phyloP scores from a whole-genome alignment of 83 land plant genomes.

The Picea abies region DNA sequence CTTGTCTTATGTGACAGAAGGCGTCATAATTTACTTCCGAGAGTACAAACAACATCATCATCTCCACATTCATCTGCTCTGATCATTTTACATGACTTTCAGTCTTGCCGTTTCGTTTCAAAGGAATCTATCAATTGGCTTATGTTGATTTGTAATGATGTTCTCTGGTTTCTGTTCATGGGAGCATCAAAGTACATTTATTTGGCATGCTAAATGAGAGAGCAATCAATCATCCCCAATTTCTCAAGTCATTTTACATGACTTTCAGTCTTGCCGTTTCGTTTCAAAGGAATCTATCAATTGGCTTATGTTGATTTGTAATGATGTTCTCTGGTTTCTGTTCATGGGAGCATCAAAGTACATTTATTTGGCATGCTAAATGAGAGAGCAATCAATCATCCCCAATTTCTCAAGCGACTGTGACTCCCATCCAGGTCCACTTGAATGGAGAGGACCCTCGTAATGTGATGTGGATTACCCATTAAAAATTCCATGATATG shows the following conservation, averaged over 20 bases:
- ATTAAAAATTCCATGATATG: not conserved
- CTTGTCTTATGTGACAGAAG: not conserved
- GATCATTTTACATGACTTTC: not conserved
- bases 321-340: not conserved
- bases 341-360: not conserved
- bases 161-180: not conserved
- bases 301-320: not conserved
- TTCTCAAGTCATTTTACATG: not conserved
- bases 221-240: slow-evolving; percentile 6
- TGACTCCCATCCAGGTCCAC: not conserved
- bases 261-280: not conserved
- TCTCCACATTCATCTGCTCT: not conserved
- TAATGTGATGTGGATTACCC: too few species aligned
- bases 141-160: not conserved
- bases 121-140: not conserved
- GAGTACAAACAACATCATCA: too few species aligned
- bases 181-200: not conserved
- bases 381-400: slow-evolving; percentile 6
- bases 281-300: too few species aligned
- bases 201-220: not conserved
- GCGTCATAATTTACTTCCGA: not conserved
- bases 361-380: not conserved
- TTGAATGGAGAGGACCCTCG: too few species aligned
- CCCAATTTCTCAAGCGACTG: not conserved
- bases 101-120: not conserved